A percentile compares a stretch with the other conserved stretches of the same genome.
Conservation (phyloP, 2,329 filamentous ascomycete species). For the Hirsutella thompsonii region DNA sequence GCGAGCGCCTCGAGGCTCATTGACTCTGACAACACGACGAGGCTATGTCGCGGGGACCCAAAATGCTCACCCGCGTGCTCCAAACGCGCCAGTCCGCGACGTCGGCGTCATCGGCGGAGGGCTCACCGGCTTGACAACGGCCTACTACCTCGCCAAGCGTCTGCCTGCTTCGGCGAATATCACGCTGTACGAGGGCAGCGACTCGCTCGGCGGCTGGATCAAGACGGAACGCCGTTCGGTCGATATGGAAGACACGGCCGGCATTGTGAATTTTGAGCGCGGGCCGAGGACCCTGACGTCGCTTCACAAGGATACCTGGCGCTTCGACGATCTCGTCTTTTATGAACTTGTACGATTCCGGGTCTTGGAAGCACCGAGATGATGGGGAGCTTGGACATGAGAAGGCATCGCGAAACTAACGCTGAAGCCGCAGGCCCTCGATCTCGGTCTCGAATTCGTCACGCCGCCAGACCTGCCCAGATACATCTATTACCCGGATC, state of each 20-base stretch:
- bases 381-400: too few relatives aligned
- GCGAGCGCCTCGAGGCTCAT: too few relatives aligned
- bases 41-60: too few relatives aligned
- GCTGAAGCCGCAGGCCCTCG: slow-evolving; percentile 18
- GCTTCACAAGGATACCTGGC: slow-evolving; percentile 22
- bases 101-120: slow-evolving; percentile 69
- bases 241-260: slow-evolving; percentile 37
- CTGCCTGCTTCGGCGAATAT: slow-evolving; percentile 54
- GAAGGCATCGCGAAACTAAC: too few relatives aligned
- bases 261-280: slow-evolving; percentile 60
- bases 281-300: slow-evolving; percentile 68
- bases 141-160: slow-evolving; percentile 61
- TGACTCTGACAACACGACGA: too few relatives aligned
- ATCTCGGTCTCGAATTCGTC: slow-evolving; percentile 28
- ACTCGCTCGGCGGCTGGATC: slow-evolving; percentile 74
- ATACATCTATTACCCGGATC: slow-evolving; percentile 83
- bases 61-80: too few relatives aligned
- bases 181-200: slow-evolving; percentile 65
- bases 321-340: slow-evolving; percentile 51
- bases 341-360: slow-evolving; percentile 48
- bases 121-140: slow-evolving; percentile 67
- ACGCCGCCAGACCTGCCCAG: slow-evolving; percentile 38
- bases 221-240: slow-evolving; percentile 50
- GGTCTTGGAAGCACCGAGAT: not conserved
- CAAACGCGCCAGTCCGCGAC: slow-evolving; percentile 13